phyloP scores from a whole-genome alignment of 371 early-diverging fungal species.

The Haplosporangium sp. region DNA sequence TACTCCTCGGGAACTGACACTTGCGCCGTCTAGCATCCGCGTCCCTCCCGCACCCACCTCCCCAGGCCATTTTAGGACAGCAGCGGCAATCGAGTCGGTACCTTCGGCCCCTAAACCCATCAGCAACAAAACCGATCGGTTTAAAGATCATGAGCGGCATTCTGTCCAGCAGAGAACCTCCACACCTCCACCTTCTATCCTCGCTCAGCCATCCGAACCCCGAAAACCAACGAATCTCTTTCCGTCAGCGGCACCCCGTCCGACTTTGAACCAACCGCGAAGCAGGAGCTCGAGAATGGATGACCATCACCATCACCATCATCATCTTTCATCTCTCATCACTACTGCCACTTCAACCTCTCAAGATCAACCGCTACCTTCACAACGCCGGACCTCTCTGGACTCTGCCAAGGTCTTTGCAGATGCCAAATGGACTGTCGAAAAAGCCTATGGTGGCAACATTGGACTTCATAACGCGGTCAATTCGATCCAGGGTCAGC shows the following conservation, averaged over 20 bases:
- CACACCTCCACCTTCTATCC: constrained; percentile 36
- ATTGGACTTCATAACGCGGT: constrained; percentile 93
- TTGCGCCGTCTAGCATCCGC: constrained; percentile 19
- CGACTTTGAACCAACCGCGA: constrained; percentile 40
- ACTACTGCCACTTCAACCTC: constrained; percentile 7
- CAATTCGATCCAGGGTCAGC: constrained; percentile 67
- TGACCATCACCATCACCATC: no score
- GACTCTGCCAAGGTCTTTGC: constrained; percentile 61
- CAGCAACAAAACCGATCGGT: constrained; percentile 37
- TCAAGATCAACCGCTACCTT: constrained; percentile 3
- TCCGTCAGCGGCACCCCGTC: constrained; percentile 29
- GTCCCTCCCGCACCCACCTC: constrained; percentile 24
- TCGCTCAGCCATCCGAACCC: constrained; percentile 32
- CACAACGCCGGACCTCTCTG: constrained; percentile 53
- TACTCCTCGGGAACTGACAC: constrained; percentile 8
- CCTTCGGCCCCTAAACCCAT: constrained; percentile 32
- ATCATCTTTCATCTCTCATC: no score
- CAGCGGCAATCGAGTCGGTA: constrained; percentile 24
- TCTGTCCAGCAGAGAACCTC: constrained; percentile 24
- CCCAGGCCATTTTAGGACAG: constrained; percentile 25
- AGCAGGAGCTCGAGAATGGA: constrained; percentile 20
- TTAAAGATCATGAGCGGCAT: constrained; percentile 33
- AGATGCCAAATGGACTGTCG: constrained; percentile 72
- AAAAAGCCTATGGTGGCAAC: constrained; percentile 82
- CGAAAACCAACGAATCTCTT: constrained; percentile 23